These are phyloP conservation scores for Bipolaris bicolor DNA, from an alignment of 2,329 filamentous ascomycete genomes.

Conservation along the genomic window DNA sequence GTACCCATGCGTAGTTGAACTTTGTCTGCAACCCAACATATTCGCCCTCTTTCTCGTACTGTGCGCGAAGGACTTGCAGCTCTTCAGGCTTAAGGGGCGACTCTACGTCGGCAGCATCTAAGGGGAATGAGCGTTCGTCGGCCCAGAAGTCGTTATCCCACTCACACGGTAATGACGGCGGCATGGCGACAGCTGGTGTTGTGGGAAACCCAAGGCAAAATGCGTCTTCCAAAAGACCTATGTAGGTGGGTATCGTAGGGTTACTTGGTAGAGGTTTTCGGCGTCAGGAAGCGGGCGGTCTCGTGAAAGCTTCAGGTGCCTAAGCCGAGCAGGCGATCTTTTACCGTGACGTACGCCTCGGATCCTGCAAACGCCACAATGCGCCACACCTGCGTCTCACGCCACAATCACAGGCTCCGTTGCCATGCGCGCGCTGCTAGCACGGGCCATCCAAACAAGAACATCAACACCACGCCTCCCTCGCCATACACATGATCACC, in stretches of 20 bases:
- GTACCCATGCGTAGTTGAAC: conserved; percentile 99
- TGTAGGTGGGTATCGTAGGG: neutral
- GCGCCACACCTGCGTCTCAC: conserved; percentile 13
- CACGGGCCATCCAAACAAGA: conserved; percentile 40
- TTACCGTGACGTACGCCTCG: conserved; percentile 45
- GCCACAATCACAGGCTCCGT: conserved; percentile 25
- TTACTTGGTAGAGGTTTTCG: conserved; percentile 2
- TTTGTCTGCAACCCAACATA: conserved; percentile 98
- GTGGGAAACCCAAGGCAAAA: conserved; percentile 1
- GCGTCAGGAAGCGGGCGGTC: conserved; percentile 12
- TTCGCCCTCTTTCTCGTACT: conserved; percentile 97
- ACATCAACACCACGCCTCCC: conserved; percentile 37
- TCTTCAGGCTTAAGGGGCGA: conserved; percentile 91
- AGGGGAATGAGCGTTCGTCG: conserved; percentile 30
- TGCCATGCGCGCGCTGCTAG: conserved; percentile 35
- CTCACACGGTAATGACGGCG: conserved; percentile 48
- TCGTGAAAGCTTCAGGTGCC: conserved; percentile 29
- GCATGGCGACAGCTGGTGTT: conserved; percentile 30
- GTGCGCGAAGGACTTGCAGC: conserved; percentile 86
- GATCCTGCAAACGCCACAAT: conserved; percentile 17
- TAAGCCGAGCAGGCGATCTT: conserved; percentile 17
- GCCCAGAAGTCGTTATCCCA: conserved; percentile 16
- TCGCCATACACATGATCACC: conserved; percentile 21
- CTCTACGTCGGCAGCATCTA: conserved; percentile 97
- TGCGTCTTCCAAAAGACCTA: neutral